Percentiles rank a stretch among this genome's conserved stretches.
Evolutionary conservation across 2,329 filamentous ascomycete genomes (phyloP).

Genomic region (Juglanconis sp.): DNA sequence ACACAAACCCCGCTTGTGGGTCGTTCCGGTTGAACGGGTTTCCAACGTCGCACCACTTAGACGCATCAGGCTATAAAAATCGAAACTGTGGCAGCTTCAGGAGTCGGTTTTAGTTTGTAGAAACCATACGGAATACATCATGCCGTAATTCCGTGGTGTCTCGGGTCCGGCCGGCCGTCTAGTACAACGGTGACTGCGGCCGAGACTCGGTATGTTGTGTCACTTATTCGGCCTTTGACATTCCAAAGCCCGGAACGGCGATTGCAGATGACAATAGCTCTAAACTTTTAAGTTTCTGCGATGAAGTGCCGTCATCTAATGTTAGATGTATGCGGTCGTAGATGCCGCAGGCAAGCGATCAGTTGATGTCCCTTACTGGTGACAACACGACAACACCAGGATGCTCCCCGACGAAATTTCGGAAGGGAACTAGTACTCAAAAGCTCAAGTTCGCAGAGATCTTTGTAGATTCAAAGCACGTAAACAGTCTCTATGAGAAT

Average conservation of each 20-base stretch:
- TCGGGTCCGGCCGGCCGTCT: not conserved
- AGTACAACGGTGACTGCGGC: not conserved
- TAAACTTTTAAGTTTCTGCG: not conserved
- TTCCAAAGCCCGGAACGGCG: not conserved
- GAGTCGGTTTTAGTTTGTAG: not conserved
- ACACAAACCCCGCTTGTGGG: not conserved
- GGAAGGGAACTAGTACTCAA: too few relatives aligned
- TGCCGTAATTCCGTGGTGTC: not conserved
- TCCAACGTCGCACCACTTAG: not conserved
- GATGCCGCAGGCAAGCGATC: too few relatives aligned
- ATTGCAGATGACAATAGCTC: not conserved
- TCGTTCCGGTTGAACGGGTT: not conserved
- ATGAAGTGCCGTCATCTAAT: too few relatives aligned
- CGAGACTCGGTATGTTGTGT: not conserved
- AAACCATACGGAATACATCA: not conserved
- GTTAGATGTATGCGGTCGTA: too few relatives aligned
- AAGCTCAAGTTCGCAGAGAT: too few relatives aligned
- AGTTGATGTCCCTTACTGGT: too few relatives aligned
- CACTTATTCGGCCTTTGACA: not conserved
- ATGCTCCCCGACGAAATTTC: too few relatives aligned
- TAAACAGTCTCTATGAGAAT: too few relatives aligned
- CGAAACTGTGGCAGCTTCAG: not conserved
- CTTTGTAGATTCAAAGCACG: too few relatives aligned
- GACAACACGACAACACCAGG: too few relatives aligned
- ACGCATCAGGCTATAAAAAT: not conserved